Evolutionary conservation across 305 asterid species (phyloP), one percentile per base, ranked within the genome.

Genomic region (Solanum hybrid): DNA sequence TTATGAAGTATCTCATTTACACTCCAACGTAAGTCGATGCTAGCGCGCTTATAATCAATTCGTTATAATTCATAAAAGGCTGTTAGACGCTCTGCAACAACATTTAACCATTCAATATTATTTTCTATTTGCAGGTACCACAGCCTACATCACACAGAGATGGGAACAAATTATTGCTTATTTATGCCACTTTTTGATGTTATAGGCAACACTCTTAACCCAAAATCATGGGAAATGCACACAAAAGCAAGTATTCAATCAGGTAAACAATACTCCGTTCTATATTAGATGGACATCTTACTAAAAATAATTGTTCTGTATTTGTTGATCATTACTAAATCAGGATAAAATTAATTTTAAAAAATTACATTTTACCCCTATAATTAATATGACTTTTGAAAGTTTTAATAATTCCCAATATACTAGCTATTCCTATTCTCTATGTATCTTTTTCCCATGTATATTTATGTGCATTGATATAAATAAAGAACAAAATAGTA

Each of bases 151-250:
- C 96, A 93, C 79, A 90, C 89, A 5, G 96, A 96, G 86, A 93
- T 88, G 95, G 91, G 42, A 89, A 91, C 98, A 82, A 96, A 96
- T 71, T 95, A 91, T 87, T 95, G 99, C 93, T 95, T 96, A 29
- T 96, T 96, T 94, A 96, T 96, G 99, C 99, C 99, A n/a, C 90
- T 96, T 71, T 96, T 92, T 77, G 99, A 96, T 92, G 96, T 94
- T 32, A 29, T 96, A 64, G 98, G 99, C 45, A 93, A 93, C 89
- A 95, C 99, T 26, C 89, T 96, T 79, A 94, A 95, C 95, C 89
- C 51, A 88, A 93, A 92, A 89, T 95, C 99, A 86, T 95, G 99
- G 98, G 96, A 95, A 6, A 45, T 89, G 91, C 98, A 96, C 93
- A 92, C 84, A 88, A 86, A 91, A 87, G 88, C 93, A 79, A 90